Conservation (phyloP, 768 basidiomycete genomes). For the Phlebiopsis gigantea region DNA sequence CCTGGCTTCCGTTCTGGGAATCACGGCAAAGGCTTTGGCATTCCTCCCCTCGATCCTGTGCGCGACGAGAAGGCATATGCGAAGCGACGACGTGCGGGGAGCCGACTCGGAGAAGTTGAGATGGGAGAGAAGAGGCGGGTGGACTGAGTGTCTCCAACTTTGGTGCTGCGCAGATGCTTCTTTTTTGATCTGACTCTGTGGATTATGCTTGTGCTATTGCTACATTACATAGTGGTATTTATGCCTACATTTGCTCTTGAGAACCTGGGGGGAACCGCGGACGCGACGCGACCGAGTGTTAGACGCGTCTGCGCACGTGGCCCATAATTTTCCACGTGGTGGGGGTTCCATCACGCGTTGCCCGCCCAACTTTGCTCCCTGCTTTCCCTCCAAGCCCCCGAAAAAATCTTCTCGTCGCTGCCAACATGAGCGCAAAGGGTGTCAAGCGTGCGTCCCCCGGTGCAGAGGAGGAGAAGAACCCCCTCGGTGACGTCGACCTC, state of each 20-base stretch:
- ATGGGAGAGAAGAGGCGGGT: conserved; percentile 77
- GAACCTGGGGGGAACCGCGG: neutral
- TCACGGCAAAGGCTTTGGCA: conserved; percentile 67
- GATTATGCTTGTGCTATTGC: neutral
- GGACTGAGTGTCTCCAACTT: conserved; percentile 36
- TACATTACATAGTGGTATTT: conserved; percentile 3
- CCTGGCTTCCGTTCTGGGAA: conserved; percentile 78
- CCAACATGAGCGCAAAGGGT: conserved; percentile 23
- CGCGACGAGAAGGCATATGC: conserved; percentile 33
- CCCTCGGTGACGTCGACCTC: conserved; percentile 62
- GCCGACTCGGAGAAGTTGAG: conserved; percentile 66
- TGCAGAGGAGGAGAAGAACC: conserved; percentile 64
- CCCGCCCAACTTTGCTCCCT: neutral
- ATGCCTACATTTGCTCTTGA: neutral
- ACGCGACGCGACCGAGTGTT: neutral
- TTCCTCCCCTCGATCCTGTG: conserved; percentile 31
- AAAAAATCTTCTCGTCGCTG: neutral
- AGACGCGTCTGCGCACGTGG: conserved; percentile 6
- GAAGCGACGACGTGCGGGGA: conserved; percentile 26
- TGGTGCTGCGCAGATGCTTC: neutral
- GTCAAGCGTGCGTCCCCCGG: conserved; percentile 78
- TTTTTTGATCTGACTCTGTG: neutral
- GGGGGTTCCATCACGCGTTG: neutral
- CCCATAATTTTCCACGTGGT: neutral
- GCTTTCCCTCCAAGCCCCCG: neutral